Evolutionary conservation across 495 filamentous ascomycete genomes (phyloP).

Genomic region (Penicillium robsamsonii): DNA sequence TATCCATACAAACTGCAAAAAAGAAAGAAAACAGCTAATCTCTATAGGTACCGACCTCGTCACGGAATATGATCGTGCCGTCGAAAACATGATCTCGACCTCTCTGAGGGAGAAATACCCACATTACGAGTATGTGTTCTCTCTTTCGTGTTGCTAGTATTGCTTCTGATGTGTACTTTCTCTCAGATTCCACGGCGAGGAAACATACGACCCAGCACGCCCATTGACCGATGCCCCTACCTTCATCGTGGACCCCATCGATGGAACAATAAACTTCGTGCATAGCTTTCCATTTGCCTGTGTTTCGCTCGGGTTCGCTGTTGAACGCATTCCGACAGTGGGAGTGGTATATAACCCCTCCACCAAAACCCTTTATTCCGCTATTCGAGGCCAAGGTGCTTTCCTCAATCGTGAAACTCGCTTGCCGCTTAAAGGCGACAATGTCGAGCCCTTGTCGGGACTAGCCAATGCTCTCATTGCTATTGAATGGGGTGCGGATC

Average conservation of each 20-base stretch:
- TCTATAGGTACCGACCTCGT: conserved; percentile 73
- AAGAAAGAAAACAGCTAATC: conserved; percentile 9
- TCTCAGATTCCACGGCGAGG: conserved; percentile 71
- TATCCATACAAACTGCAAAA: conserved; percentile 6
- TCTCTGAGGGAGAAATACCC: conserved; percentile 65
- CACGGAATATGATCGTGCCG: conserved; percentile 80
- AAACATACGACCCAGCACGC: conserved; percentile 71
- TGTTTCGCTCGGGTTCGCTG: conserved; percentile 75
- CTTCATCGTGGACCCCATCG: conserved; percentile 87
- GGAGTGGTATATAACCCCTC: conserved; percentile 87
- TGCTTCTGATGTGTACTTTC: conserved; percentile 5
- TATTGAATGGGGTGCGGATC: conserved; percentile 76
- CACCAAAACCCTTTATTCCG: conserved; percentile 65
- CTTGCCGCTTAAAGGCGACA: conserved; percentile 52
- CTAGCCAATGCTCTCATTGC: conserved; percentile 63
- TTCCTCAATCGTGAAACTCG: conserved; percentile 54
- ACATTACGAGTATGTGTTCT: conserved; percentile 48
- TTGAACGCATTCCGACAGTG: conserved; percentile 61
- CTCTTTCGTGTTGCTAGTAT: neutral
- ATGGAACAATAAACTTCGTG: conserved; percentile 88
- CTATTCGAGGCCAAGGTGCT: conserved; percentile 65
- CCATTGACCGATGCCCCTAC: conserved; percentile 68
- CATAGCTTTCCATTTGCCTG: conserved; percentile 77
- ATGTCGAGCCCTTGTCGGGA: conserved; percentile 53
- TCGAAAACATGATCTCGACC: conserved; percentile 70